phyloP scores from a whole-genome alignment of 2,329 filamentous ascomycete genomes.

The Diaporthe sp. region DNA sequence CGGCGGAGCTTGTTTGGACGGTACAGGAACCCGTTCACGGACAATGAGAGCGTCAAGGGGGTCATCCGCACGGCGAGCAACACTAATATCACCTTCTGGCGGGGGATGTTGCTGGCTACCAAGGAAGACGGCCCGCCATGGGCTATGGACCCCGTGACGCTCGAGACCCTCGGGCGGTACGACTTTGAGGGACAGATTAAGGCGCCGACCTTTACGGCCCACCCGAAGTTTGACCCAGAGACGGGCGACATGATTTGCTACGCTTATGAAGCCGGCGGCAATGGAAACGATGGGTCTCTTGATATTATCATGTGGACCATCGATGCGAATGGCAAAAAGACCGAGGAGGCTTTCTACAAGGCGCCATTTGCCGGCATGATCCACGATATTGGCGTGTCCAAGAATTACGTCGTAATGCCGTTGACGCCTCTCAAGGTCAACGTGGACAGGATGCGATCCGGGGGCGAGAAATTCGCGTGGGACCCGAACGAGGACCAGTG shows the following conservation, averaged over 20 bases:
- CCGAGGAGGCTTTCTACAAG: constrained; percentile 61
- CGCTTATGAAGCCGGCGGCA: constrained; percentile 61
- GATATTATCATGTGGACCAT: constrained; percentile 63
- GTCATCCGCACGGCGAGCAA: constrained; percentile 69
- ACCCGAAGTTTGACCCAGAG: constrained; percentile 65
- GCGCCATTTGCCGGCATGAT: constrained; percentile 67
- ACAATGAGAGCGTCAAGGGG: constrained; percentile 66
- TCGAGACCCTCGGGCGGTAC: constrained; percentile 63
- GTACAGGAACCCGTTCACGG: constrained; percentile 70
- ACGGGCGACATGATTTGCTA: constrained; percentile 66
- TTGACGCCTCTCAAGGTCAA: constrained; percentile 62
- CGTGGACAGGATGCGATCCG: constrained; percentile 56
- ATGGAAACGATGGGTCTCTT: constrained; percentile 56
- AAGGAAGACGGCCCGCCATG: constrained; percentile 68
- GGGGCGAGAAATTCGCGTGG: constrained; percentile 56
- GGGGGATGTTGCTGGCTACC: constrained; percentile 64
- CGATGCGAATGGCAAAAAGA: constrained; percentile 56
- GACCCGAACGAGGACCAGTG: constrained; percentile 67
- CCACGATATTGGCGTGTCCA: constrained; percentile 61
- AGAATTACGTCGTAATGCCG: constrained; percentile 62
- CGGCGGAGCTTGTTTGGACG: constrained; percentile 61
- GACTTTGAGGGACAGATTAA: constrained; percentile 65
- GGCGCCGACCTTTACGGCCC: constrained; percentile 62
- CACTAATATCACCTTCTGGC: constrained; percentile 71
- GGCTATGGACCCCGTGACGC: constrained; percentile 61